These are phyloP conservation scores for Syzygium syzygioides DNA, from an alignment of 441 rosid species.

Conservation along the genomic window DNA sequence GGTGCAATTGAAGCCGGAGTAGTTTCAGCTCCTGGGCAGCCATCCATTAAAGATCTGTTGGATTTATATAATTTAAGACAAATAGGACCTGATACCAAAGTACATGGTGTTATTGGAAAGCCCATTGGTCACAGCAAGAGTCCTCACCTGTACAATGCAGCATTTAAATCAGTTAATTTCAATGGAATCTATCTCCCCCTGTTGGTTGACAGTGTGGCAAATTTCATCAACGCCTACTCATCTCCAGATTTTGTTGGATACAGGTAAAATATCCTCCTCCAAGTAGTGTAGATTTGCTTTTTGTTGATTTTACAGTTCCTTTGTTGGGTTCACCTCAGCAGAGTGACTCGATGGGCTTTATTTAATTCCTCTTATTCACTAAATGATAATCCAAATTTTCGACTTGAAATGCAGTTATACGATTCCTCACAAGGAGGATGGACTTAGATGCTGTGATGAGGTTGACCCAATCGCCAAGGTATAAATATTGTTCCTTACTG, in stretches of 20 bases:
- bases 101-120: slow-evolving; percentile 29
- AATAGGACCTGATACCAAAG: slow-evolving; percentile 23
- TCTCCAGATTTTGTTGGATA: slow-evolving; percentile 27
- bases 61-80: slow-evolving; percentile 23
- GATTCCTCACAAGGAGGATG: slow-evolving; percentile 19
- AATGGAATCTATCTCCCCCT: slow-evolving; percentile 32
- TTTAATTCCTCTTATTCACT: not conserved
- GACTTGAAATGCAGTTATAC: slow-evolving; percentile 9
- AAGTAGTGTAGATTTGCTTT: not conserved
- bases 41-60: slow-evolving; percentile 18
- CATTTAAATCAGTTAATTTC: slow-evolving; percentile 19
- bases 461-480: slow-evolving; percentile 20
- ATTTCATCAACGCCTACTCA: slow-evolving; percentile 19
- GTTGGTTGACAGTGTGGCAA: slow-evolving; percentile 26
- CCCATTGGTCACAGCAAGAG: slow-evolving; percentile 36
- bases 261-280: slow-evolving; percentile 14
- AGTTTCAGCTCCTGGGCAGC: slow-evolving; percentile 23
- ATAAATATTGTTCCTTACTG: not conserved
- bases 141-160: slow-evolving; percentile 26
- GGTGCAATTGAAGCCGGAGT: slow-evolving; percentile 16
- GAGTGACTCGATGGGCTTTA: not conserved
- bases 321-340: not conserved
- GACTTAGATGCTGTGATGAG: slow-evolving; percentile 19
- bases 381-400: not conserved
- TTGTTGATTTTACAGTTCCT: not conserved